A percentile compares a stretch with the other conserved stretches of the same genome.
Evolutionary conservation across 257 asterid genomes (phyloP).

Genomic region (Nemophila menziesii): DNA sequence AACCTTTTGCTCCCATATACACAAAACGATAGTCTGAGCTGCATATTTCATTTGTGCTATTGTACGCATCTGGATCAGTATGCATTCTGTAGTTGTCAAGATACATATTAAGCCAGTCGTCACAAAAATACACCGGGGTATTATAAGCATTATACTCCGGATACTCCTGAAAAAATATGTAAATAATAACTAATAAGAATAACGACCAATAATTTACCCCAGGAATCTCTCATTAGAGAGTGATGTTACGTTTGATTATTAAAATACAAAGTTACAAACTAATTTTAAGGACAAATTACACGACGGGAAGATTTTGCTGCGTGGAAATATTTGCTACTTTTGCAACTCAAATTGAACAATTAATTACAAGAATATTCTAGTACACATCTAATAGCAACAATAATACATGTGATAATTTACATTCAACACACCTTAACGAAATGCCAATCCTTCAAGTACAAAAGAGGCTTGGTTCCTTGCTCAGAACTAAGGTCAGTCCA

Average conservation of each 20-base stretch:
- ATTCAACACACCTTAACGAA: slow-evolving; percentile 51
- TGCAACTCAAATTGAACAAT: too few species aligned
- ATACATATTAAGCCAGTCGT: slow-evolving; percentile 93
- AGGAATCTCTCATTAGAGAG: neutral
- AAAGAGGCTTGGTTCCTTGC: slow-evolving; percentile 24
- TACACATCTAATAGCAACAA: too few species aligned
- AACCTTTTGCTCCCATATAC: slow-evolving; percentile 94
- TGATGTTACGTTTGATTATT: neutral
- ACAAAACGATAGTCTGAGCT: slow-evolving; percentile 98
- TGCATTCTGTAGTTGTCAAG: slow-evolving; percentile 82
- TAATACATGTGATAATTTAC: too few species aligned
- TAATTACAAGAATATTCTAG: too few species aligned
- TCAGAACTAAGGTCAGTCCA: slow-evolving; percentile 31
- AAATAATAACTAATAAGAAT: neutral
- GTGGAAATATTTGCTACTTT: too few species aligned
- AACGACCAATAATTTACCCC: neutral
- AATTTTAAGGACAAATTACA: neutral
- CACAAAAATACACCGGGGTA: slow-evolving; percentile 58
- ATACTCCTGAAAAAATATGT: slow-evolving; percentile 56
- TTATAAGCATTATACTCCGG: slow-evolving; percentile 72
- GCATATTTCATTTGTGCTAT: slow-evolving; percentile 45
- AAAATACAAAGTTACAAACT: neutral
- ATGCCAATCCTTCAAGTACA: slow-evolving; percentile 97
- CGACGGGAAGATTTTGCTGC: too few species aligned
- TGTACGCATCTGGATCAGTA: slow-evolving; percentile 34